Percentiles rank a stretch among this genome's conserved stretches.
Conservation (phyloP, 768 basidiomycete genomes). For the Psilocybe sp. region DNA sequence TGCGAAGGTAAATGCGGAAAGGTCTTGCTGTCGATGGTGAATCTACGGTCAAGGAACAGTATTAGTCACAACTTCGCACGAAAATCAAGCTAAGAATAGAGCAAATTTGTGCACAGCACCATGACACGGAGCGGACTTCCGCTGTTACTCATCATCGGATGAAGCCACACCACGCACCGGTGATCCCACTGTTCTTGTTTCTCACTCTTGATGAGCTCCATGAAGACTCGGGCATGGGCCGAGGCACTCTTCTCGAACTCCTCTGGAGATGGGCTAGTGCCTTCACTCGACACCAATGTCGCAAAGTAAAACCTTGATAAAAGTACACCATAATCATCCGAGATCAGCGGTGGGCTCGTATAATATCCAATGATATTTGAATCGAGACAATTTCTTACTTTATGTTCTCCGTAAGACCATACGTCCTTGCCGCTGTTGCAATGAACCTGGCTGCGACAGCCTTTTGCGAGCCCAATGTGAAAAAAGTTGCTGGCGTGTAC, state of each 20-base stretch:
- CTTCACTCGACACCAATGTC: conserved; percentile 19
- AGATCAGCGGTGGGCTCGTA: too few relatives aligned
- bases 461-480: conserved; percentile 23
- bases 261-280: conserved; percentile 9
- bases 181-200: conserved; percentile 20
- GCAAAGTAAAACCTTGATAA: conserved; percentile 26
- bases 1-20: too few relatives aligned
- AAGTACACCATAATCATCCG: neutral
- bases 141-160: neutral
- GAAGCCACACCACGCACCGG: conserved; percentile 6
- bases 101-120: neutral
- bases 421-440: conserved; percentile 18
- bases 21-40: too few relatives aligned
- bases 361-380: neutral
- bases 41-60: too few relatives aligned
- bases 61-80: too few relatives aligned
- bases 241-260: conserved; percentile 21
- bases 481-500: conserved; percentile 4
- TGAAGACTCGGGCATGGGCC: conserved; percentile 24
- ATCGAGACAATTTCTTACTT: neutral
- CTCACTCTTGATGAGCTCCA: conserved; percentile 21
- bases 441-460: conserved; percentile 17
- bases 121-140: neutral
- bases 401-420: conserved; percentile 15
- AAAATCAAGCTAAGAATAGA: neutral